A percentile compares a stretch with the other conserved stretches of the same genome.
Conservation (phyloP, 148 eudicot species). For the Talinum fruticosum region DNA sequence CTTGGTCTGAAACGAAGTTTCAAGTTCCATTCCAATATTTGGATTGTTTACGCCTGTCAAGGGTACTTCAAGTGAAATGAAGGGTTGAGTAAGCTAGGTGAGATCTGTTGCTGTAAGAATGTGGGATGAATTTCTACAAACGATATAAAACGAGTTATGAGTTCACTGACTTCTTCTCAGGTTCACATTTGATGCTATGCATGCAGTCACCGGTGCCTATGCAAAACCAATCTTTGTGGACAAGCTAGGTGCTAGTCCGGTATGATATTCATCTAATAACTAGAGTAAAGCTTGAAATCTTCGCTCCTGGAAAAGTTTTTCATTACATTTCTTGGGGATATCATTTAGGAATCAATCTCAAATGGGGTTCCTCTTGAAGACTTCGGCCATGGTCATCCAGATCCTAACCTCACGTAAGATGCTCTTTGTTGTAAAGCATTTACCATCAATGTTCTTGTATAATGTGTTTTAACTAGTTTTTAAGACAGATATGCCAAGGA, state of each 20-base stretch:
- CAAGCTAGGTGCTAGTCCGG: slow-evolving; percentile 83
- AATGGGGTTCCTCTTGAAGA: slow-evolving; percentile 98
- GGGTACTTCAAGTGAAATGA: too few species aligned
- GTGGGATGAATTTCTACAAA: not conserved
- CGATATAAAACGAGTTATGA: not conserved
- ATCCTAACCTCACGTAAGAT: slow-evolving; percentile 97
- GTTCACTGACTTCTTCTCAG: slow-evolving; percentile 37
- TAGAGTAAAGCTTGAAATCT: slow-evolving; percentile 11
- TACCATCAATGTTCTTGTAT: not conserved
- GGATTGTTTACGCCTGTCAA: not conserved
- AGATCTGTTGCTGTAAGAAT: not conserved
- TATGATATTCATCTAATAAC: slow-evolving; percentile 37
- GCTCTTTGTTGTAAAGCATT: not conserved
- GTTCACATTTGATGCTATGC: slow-evolving; percentile 97
- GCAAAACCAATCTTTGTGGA: slow-evolving; percentile 97
- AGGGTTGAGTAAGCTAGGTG: not conserved
- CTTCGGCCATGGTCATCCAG: slow-evolving; percentile 99
- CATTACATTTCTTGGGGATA: slow-evolving; percentile 15
- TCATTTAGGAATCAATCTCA: slow-evolving; percentile 61
- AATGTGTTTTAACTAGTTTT: slow-evolving; percentile 23
- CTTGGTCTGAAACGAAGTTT: not conserved
- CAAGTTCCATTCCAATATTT: not conserved
- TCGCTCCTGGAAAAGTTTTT: slow-evolving; percentile 17
- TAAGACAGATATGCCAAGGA: slow-evolving; percentile 83
- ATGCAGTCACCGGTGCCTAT: slow-evolving; percentile 98